phyloP scores from a whole-genome alignment of 1,284 basidiomycete species.

The Fomitopsis schrenkii region DNA sequence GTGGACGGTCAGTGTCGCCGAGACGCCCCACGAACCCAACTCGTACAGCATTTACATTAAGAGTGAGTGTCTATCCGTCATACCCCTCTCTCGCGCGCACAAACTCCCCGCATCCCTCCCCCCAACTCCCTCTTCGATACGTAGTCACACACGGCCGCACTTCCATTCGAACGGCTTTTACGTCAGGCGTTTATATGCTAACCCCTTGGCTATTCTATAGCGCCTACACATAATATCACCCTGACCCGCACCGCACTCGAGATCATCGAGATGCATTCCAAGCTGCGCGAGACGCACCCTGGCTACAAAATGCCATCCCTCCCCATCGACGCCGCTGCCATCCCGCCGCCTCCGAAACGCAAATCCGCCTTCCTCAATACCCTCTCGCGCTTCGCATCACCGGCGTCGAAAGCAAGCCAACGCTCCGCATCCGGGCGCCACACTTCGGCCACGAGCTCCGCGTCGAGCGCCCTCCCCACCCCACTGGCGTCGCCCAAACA shows the following conservation, averaged over 20 bases:
- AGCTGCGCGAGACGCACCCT: constrained; percentile 58
- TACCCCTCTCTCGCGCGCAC: background rate
- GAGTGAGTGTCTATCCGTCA: constrained; percentile 31
- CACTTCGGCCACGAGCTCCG: constrained; percentile 22
- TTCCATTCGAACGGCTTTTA: constrained; percentile 6
- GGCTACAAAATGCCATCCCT: constrained; percentile 52
- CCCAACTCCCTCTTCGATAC: background rate
- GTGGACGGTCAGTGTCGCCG: constrained; percentile 51
- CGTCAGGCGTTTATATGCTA: constrained; percentile 12
- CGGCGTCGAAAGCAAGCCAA: constrained; percentile 39
- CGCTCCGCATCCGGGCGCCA: constrained; percentile 34
- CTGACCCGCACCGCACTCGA: constrained; percentile 74
- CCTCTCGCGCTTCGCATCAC: constrained; percentile 72
- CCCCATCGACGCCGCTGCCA: constrained; percentile 50
- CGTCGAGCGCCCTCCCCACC: constrained; percentile 35
- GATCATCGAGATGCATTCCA: constrained; percentile 72
- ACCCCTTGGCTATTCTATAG: constrained; percentile 37
- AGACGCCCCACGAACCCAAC: constrained; percentile 36
- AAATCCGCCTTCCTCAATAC: constrained; percentile 80
- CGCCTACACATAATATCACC: constrained; percentile 85
- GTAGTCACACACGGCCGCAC: background rate
- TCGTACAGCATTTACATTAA: constrained; percentile 45
- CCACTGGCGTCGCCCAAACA: constrained; percentile 49
- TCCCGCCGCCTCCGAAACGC: constrained; percentile 61
- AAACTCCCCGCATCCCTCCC: background rate